Evolutionary conservation across 2,329 filamentous ascomycete species (phyloP).

Genomic region (Aspergillaceae sp.): DNA sequence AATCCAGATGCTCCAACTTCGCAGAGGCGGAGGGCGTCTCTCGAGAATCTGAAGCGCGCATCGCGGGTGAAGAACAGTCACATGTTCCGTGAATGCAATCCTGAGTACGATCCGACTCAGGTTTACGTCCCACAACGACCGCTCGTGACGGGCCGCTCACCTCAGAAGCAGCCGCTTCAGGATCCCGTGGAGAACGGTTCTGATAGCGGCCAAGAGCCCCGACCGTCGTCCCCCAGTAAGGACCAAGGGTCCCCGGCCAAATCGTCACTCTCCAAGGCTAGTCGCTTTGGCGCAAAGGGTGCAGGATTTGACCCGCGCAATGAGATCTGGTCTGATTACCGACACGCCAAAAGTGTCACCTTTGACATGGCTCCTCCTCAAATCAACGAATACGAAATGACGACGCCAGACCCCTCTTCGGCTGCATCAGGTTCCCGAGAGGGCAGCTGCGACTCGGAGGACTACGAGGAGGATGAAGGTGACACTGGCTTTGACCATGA

Average conservation of each 20-base stretch:
- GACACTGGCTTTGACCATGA: slow-evolving; percentile 55
- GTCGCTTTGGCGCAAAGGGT: slow-evolving; percentile 52
- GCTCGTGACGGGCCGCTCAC: slow-evolving; percentile 55
- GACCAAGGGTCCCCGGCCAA: slow-evolving; percentile 74
- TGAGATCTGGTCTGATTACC: slow-evolving; percentile 61
- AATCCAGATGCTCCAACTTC: slow-evolving; percentile 58
- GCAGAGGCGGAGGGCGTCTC: slow-evolving; percentile 63
- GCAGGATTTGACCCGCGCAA: slow-evolving; percentile 57
- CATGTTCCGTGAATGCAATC: slow-evolving; percentile 87
- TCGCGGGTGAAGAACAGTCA: slow-evolving; percentile 97
- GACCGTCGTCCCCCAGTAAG: slow-evolving; percentile 53
- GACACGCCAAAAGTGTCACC: slow-evolving; percentile 92
- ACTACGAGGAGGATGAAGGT: slow-evolving; percentile 57
- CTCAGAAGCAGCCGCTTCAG: slow-evolving; percentile 44
- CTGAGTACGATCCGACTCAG: slow-evolving; percentile 80
- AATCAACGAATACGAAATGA: slow-evolving; percentile 97
- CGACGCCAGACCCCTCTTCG: slow-evolving; percentile 90
- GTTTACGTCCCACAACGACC: slow-evolving; percentile 74
- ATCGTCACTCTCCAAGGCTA: slow-evolving; percentile 67
- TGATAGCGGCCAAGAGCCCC: slow-evolving; percentile 14
- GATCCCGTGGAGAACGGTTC: slow-evolving; percentile 42
- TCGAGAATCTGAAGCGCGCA: slow-evolving; percentile 89
- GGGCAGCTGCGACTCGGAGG: slow-evolving; percentile 80
- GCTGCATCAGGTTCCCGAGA: slow-evolving; percentile 82
- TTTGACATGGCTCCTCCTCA: slow-evolving; percentile 91